Evolutionary conservation across 305 asterid species (phyloP).

Genomic region (Nicotiana rustica): DNA sequence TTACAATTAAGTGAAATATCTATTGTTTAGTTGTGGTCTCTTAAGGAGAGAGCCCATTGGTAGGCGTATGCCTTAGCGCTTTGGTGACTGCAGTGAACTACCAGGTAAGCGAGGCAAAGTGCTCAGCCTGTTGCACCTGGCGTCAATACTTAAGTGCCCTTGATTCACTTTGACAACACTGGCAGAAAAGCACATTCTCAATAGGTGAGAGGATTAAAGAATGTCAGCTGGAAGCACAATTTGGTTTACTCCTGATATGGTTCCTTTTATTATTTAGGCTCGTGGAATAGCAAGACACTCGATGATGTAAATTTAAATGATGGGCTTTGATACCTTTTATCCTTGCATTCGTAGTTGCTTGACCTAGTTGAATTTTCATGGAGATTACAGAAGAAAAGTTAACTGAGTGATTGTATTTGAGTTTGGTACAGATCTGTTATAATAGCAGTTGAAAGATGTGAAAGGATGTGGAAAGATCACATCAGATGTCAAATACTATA

Average conservation of each 20-base stretch:
- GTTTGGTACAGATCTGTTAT: neutral
- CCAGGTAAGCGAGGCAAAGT: neutral
- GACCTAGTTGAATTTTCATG: conserved; percentile 1
- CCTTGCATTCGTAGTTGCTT: neutral
- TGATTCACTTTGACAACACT: neutral
- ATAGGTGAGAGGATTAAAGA: neutral
- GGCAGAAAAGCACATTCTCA: neutral
- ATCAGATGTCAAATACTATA: no score
- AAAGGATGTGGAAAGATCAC: neutral
- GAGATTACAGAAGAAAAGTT: neutral
- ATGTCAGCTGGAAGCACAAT: neutral
- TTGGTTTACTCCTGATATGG: neutral
- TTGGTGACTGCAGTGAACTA: neutral
- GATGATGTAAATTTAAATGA: neutral
- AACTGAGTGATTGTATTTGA: neutral
- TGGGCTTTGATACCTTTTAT: neutral
- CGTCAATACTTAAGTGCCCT: neutral
- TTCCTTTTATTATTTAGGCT: neutral
- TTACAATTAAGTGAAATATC: no score
- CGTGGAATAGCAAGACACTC: neutral
- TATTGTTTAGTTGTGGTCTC: no score
- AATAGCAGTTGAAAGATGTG: neutral
- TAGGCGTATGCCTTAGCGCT: neutral
- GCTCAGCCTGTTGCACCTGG: neutral
- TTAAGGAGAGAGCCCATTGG: no score